Evolutionary conservation across 768 basidiomycete genomes (phyloP), one percentile per base, ranked within the genome.

Genomic region (Inosperma sp.): DNA sequence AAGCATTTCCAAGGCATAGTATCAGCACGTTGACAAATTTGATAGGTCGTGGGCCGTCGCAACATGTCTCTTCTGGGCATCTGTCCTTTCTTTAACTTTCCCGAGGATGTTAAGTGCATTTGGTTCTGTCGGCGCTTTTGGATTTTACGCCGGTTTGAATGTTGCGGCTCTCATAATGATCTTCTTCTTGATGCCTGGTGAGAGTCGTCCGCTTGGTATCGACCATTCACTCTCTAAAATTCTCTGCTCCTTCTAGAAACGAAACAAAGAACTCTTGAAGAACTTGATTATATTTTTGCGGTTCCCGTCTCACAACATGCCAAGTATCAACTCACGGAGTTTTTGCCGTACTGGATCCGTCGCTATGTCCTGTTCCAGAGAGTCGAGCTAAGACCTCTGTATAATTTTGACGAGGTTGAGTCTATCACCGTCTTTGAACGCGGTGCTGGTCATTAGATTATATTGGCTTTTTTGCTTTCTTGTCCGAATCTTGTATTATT

Each of bases 21-120:
- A 52, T 67, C 61, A 4, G 62, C 65, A 14, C 61, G 68, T 44
- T 62, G 59, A 27, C 23, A 25, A 13, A 44, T 9, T 34, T 47
- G 17, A 19, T 16, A 77, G 76, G 78, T 72, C 75, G 0, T 81
- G 77, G 75, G 79, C 79, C 22, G 77, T 80, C 7, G 71, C 78
- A 0, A 79, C 76, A 2, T 69, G 69, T 56, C 52, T 80, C 29
- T 73, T 76, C 65, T 78, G 75, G 73, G 77, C 80, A 9, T 70
- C 79, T 12, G 72, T 80, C n/a, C 65, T 82, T 16, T 73, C 75
- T 1, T 52, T 82, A 26, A 78, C 80, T 0, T 85, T 83, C 77
- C 83, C 84, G 19, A 72, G 77, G 22, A 67, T 86, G 42, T 58
- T 81, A 3, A 56, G 60, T 5, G 73, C 79, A 0, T 67, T 83